These are phyloP conservation scores for Evansstolkia leycettana DNA, from an alignment of 495 filamentous ascomycete genomes.

Conservation along the genomic window DNA sequence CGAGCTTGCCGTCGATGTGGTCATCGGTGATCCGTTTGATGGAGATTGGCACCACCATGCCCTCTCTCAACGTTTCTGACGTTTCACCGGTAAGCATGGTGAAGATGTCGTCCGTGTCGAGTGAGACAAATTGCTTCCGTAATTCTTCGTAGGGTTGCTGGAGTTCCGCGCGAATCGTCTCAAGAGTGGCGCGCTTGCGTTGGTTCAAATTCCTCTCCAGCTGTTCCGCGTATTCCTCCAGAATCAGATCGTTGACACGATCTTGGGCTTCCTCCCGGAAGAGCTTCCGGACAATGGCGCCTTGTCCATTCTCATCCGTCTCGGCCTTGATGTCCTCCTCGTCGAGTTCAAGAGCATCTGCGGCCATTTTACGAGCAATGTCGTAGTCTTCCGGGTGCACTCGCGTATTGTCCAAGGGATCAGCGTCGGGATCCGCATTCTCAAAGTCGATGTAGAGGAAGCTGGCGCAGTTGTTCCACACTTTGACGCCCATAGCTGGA, in stretches of 20 bases:
- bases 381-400: conserved; percentile 98
- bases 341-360: conserved; percentile 89
- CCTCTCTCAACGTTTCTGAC: conserved; percentile 62
- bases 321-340: conserved; percentile 97
- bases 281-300: conserved; percentile 83
- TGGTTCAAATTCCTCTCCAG: conserved; percentile 85
- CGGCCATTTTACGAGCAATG: conserved; percentile 92
- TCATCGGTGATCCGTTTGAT: conserved; percentile 82
- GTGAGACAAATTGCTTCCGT: conserved; percentile 61
- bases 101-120: conserved; percentile 74
- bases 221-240: conserved; percentile 95
- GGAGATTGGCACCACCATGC: conserved; percentile 84
- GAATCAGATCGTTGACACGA: conserved; percentile 87
- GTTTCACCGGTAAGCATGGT: conserved; percentile 96
- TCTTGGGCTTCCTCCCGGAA: conserved; percentile 86
- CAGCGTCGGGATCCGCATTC: conserved; percentile 57
- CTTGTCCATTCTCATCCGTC: conserved; percentile 72
- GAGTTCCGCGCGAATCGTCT: conserved; percentile 90
- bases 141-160: conserved; percentile 90
- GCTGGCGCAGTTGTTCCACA: conserved; percentile 94
- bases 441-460: conserved; percentile 87
- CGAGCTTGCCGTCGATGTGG: conserved; percentile 83
- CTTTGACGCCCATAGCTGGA: conserved; percentile 73
- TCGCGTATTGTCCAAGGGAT: conserved; percentile 91
- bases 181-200: conserved; percentile 88